Evolutionary conservation across 192 early-diverging fungal genomes (phyloP), one percentile per base, ranked within the genome.

Genomic region (Rhizophagus clarus): DNA sequence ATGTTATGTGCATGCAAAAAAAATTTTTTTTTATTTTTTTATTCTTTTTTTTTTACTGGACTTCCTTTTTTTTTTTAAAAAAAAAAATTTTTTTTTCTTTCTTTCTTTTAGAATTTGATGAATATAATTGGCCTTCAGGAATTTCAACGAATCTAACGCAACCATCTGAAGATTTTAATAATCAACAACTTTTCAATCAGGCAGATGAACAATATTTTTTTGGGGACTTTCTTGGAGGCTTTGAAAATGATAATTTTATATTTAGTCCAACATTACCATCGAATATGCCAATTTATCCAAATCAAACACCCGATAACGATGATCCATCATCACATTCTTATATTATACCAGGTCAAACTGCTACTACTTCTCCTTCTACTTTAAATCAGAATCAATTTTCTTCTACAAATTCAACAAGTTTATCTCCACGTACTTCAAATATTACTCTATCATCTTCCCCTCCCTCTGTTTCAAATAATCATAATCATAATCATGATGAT

Each of bases 391-490:
- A 64, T 17, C 75, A 40, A 64, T 17, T 40, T 42, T 11, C 56
- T 28, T 61, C n/a, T n/a, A n/a, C 61, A 63, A 64, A 64, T 26
- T 64, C 75, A 45, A 76, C 75, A n/a, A 63, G 61, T 64, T 61
- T 76, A 76, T 76, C 75, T 14, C 75, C 75, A 32, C 75, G 75
- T 64, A 77, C 75, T 45, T 28, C 22, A 47, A 77, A 47, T 45
- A 40, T 77, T 42, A 32, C 40, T 15, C 17, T 77, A 45, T 63
- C 74, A 1, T 24, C 74, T 3, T 77, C 75, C 22, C 62, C 75
- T 26, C 60, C 60, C 31, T 1, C 37, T 40, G 1, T 5, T 24
- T 42, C 47, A 12, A 22, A 72, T 22, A 22, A n/a, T 42, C 29
- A 64, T 26, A 24, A 64, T 26, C 15, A 64, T 26, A 64, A 64